phyloP scores from a whole-genome alignment of 345 rosid genomes.

The Aegle marmelos region DNA sequence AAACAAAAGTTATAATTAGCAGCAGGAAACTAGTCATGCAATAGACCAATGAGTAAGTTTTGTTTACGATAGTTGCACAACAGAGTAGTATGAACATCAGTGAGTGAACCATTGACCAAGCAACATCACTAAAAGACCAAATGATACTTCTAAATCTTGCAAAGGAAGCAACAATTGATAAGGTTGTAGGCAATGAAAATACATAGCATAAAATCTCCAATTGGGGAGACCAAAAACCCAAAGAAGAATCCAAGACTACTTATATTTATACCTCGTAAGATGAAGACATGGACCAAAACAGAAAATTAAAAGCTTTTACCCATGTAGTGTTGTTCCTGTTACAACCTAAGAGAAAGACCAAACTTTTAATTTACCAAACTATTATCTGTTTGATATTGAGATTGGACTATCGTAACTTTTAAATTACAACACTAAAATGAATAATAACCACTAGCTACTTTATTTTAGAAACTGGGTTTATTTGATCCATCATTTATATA shows the following conservation, averaged over 20 bases:
- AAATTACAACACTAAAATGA: too few species aligned
- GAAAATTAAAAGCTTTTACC: neutral
- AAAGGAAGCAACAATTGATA: neutral
- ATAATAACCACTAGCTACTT: too few species aligned
- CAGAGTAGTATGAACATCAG: neutral
- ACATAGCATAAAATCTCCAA: neutral
- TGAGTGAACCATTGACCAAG: neutral
- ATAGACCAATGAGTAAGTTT: neutral
- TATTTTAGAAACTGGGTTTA: too few species aligned
- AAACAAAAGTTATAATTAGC: slow-evolving; percentile 1
- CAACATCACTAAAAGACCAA: neutral
- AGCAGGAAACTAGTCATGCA: neutral
- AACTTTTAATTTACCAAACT: neutral
- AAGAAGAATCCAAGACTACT: neutral
- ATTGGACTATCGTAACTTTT: too few species aligned
- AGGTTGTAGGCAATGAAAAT: neutral
- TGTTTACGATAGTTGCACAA: neutral
- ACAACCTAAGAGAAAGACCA: neutral
- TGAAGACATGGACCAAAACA: neutral
- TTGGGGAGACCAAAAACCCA: neutral
- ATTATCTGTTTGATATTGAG: too few species aligned
- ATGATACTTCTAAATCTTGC: neutral
- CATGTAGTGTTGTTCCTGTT: neutral
- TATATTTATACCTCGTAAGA: neutral
- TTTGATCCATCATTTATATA: too few species aligned